Conservation (phyloP, 1,139 yeast genomes). For the Candida pseudoviswanathii region DNA sequence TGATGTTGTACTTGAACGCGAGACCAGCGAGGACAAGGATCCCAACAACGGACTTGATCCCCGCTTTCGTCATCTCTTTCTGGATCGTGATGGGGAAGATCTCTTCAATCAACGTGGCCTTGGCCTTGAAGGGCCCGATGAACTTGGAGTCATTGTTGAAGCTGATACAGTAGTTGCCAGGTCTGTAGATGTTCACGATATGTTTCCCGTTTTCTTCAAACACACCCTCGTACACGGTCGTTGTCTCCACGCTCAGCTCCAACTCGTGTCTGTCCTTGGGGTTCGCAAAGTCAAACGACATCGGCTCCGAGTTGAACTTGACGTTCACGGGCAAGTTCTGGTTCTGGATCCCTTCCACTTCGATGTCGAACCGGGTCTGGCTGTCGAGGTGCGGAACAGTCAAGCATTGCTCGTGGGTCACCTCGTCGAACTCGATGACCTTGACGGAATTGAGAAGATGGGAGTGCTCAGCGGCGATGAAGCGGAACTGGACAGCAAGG, state of each 20-base stretch:
- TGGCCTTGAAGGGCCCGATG: constrained; percentile 1
- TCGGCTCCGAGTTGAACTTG: background rate
- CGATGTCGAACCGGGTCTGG: background rate
- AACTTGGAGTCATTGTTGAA: constrained; percentile 2
- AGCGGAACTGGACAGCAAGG: background rate
- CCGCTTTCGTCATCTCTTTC: constrained; percentile 1
- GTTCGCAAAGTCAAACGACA: constrained; percentile 3
- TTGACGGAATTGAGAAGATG: constrained; percentile 1
- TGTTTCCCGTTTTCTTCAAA: background rate
- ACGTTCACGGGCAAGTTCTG: background rate
- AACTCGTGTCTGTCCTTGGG: background rate
- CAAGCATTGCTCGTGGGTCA: background rate
- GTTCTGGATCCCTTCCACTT: background rate
- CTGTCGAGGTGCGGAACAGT: background rate
- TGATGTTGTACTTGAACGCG: background rate
- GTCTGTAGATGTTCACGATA: background rate
- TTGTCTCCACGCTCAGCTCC: background rate
- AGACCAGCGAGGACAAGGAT: background rate
- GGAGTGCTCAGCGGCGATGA: background rate
- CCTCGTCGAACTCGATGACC: background rate
- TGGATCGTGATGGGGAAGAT: constrained; percentile 1
- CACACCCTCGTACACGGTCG: background rate
- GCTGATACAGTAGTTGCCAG: constrained; percentile 1
- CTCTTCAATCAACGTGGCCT: constrained; percentile 1
- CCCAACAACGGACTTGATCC: background rate